Conservation (phyloP, 257 asterid genomes). For the Gardenia jasminoides region DNA sequence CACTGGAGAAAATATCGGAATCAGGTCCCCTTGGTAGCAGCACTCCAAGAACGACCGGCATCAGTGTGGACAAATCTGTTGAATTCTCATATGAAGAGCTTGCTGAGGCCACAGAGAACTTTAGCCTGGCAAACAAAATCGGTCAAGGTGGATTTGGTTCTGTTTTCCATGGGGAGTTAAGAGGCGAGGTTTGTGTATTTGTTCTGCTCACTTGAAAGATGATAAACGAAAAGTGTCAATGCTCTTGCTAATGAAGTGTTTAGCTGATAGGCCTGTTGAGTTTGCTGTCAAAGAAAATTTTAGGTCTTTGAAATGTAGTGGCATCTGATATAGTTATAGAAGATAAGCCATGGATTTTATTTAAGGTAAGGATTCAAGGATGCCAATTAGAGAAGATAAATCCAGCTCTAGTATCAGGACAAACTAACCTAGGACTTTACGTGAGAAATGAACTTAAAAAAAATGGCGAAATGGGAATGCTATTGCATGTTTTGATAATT, state of each 20-base stretch:
- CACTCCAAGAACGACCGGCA: conserved; percentile 49
- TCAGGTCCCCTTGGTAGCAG: conserved; percentile 30
- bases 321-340: neutral
- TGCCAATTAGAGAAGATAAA: neutral
- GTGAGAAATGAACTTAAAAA: neutral
- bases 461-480: neutral
- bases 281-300: neutral
- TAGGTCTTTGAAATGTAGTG: neutral
- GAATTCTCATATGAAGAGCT: conserved; percentile 74
- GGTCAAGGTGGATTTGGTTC: conserved; percentile 93
- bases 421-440: neutral
- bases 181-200: conserved; percentile 73
- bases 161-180: conserved; percentile 66
- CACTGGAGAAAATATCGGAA: conserved; percentile 37
- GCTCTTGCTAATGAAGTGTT: neutral
- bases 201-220: neutral
- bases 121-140: conserved; percentile 52
- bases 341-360: neutral
- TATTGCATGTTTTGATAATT: neutral
- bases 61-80: conserved; percentile 76
- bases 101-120: conserved; percentile 59
- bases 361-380: neutral
- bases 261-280: neutral
- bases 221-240: neutral
- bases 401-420: neutral